Percentiles rank a stretch among this genome's conserved stretches.
Evolutionary conservation across 169 alveolate genomes (phyloP).

Genomic region (Cryptosporidium meleagridis): DNA sequence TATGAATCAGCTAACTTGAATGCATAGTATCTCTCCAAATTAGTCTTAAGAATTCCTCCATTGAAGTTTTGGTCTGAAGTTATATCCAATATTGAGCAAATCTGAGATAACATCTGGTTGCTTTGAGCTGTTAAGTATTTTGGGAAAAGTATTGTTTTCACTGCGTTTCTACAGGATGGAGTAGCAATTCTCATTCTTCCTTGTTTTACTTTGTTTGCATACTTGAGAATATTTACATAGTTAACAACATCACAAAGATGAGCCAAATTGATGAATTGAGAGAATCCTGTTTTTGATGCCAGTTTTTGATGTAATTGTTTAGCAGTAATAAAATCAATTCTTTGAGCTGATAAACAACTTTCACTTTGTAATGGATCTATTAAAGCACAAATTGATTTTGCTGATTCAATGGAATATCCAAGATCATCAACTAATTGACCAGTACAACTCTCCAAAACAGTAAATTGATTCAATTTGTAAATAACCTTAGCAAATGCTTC

Average conservation of each 20-base stretch:
- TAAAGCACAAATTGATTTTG: constrained; percentile 60
- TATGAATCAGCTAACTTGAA: constrained; percentile 56
- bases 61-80: constrained; percentile 54
- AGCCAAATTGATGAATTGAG: constrained; percentile 48
- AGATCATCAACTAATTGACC: constrained; percentile 63
- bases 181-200: constrained; percentile 65
- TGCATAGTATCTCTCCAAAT: constrained; percentile 45
- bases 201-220: constrained; percentile 48
- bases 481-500: constrained; percentile 70
- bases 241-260: constrained; percentile 66
- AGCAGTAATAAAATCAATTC: constrained; percentile 49
- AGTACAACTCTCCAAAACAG: constrained; percentile 58
- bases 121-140: constrained; percentile 58
- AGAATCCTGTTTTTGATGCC: constrained; percentile 22
- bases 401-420: constrained; percentile 37
- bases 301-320: constrained; percentile 64
- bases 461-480: constrained; percentile 56
- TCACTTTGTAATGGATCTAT: constrained; percentile 72
- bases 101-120: constrained; percentile 24
- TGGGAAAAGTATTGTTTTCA: constrained; percentile 51
- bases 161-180: constrained; percentile 71
- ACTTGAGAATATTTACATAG: constrained; percentile 59
- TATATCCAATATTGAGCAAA: constrained; percentile 51
- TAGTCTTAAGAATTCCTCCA: constrained; percentile 69
- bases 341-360: constrained; percentile 66